Base-by-base conservation (phyloP, 805 yeast genomes). In the Sugiyamaella valdiviana region DNA sequence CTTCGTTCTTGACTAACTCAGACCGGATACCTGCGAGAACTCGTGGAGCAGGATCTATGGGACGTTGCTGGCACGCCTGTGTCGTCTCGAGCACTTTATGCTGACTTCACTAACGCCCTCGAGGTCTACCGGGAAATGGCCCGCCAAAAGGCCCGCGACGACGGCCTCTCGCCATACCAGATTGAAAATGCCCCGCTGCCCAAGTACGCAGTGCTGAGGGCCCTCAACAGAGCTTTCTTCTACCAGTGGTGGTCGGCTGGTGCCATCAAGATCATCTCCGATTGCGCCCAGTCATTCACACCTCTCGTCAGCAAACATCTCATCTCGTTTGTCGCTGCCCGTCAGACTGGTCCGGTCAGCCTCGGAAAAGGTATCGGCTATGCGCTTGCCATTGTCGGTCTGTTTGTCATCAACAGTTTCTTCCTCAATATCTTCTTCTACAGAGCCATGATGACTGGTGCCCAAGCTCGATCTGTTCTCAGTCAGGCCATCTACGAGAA, bases 401-500 rank as follows among this genome's bases (percentile, higher is more conserved):
- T 89, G 63, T 76, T 83, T 55, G 53, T 77, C 15, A 36, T 71
- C 1, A 66, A 73, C 46, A 78, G 82, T 38, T 42, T 78, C 10
- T 57, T 68, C 40, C 69, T 80, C 44, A 82, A 86, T 44, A 84
- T 82, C 60, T 80, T 74, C 53, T 84, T 85, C 62, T 81, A 81
- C 57, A 68, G 69, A 26, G 70, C 85, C 3, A 72, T 78, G 64
- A 63, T 77, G 51, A 73, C 78, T 9, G 95, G 96, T 54, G 85
- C 83, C 15, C 79, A 81, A 60, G 77, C 75, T 2, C 80, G 86
- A 59, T 82, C 89, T 0, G 75, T 83, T 2, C 65, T 88, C 48
- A 85, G 87, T 3, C 82, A 84, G 51, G 80, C 83, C 6, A 71
- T 86, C 17, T 72, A 85, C 51, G 77, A 77, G 48, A 89, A 89